Percentiles rank a stretch among this genome's conserved stretches.
These are phyloP conservation scores for Pyrus pyrifolia DNA, from an alignment of 306 rosid species.

Conservation along the genomic window DNA sequence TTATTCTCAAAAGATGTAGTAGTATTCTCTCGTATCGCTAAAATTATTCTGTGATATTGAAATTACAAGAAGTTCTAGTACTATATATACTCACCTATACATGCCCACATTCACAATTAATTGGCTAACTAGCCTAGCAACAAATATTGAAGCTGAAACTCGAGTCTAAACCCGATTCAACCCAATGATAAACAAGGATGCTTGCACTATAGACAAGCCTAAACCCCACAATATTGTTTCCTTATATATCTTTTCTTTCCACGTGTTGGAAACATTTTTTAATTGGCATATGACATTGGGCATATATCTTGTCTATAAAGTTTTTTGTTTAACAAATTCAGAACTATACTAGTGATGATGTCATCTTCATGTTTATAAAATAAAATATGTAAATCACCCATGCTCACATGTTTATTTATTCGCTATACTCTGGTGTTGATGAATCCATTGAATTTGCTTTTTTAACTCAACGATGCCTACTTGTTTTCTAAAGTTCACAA, in stretches of 20 bases:
- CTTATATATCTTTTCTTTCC: neutral
- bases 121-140: too few relatives aligned
- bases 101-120: too few relatives aligned
- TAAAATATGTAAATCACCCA: neutral
- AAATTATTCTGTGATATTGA: too few relatives aligned
- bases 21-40: too few relatives aligned
- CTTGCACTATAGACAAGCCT: neutral
- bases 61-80: too few relatives aligned
- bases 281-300: neutral
- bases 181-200: neutral
- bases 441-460: conserved; percentile 39
- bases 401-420: conserved; percentile 25
- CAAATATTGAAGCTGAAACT: neutral
- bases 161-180: neutral
- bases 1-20: neutral
- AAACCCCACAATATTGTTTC: neutral
- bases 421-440: conserved; percentile 12
- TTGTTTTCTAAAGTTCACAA: neutral
- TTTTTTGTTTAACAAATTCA: conserved; percentile 8
- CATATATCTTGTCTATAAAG: neutral
- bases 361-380: conserved; percentile 18
- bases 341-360: conserved; percentile 19
- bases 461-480: conserved; percentile 14
- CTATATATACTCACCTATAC: too few relatives aligned
- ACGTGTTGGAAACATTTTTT: neutral